These are phyloP conservation scores for Cercophora samala DNA, from an alignment of 495 filamentous ascomycete genomes.

Conservation along the genomic window DNA sequence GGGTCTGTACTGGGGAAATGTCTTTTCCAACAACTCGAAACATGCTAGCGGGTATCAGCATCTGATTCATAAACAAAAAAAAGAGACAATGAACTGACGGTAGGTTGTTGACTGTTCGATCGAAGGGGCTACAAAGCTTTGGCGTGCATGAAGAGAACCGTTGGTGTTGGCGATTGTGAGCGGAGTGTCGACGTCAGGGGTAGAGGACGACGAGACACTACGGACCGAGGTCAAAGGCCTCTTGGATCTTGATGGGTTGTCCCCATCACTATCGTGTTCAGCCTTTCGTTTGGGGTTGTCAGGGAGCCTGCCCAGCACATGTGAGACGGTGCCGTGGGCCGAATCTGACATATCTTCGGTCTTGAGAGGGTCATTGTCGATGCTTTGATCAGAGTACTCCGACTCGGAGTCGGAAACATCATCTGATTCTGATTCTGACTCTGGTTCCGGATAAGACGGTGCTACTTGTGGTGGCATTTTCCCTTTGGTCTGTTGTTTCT, in stretches of 20 bases:
- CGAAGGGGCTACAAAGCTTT: not conserved
- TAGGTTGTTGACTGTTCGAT: not conserved
- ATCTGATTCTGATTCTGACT: not conserved
- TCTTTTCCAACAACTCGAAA: not conserved
- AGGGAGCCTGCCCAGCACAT: constrained; percentile 12
- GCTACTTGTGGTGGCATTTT: constrained; percentile 4
- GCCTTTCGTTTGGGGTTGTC: constrained; percentile 1
- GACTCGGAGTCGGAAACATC: not conserved
- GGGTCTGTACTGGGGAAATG: constrained; percentile 5
- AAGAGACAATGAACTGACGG: not conserved
- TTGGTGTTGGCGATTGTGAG: not conserved
- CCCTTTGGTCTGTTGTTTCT: not conserved
- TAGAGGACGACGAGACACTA: not conserved
- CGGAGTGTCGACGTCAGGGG: not conserved
- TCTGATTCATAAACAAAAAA: too few relatives aligned
- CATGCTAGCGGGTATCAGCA: not conserved
- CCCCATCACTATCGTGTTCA: not conserved
- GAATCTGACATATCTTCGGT: not conserved
- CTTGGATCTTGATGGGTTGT: not conserved
- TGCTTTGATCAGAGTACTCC: not conserved
- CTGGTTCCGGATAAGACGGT: not conserved
- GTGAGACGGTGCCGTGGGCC: not conserved
- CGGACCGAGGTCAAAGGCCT: not conserved
- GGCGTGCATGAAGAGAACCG: not conserved
- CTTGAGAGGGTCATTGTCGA: not conserved